Percentiles rank a stretch among this genome's conserved stretches.
Evolutionary conservation across 495 filamentous ascomycete species (phyloP).

Genomic region (Talaromyces stipitatus): DNA sequence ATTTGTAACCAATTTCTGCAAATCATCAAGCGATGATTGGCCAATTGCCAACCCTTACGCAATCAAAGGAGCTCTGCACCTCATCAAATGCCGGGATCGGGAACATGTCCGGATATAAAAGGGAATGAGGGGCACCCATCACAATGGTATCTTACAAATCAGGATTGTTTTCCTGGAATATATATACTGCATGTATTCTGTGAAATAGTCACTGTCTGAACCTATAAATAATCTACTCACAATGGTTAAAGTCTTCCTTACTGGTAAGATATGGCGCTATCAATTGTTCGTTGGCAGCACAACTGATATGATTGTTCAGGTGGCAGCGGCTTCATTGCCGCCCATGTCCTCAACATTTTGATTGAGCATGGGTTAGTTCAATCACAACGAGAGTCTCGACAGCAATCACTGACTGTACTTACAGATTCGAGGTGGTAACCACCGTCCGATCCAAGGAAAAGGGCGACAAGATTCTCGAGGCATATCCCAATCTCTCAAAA

Average conservation of each 20-base stretch:
- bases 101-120: background rate
- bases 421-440: slow-evolving; percentile 65
- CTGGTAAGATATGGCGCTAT: slow-evolving; percentile 22
- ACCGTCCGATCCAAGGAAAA: slow-evolving; percentile 79
- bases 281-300: background rate
- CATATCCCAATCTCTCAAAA: slow-evolving; percentile 50
- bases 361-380: slow-evolving; percentile 46
- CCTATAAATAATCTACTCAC: slow-evolving; percentile 5
- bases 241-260: slow-evolving; percentile 38
- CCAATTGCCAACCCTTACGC: background rate
- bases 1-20: background rate
- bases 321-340: slow-evolving; percentile 67
- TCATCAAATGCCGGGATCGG: background rate
- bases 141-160: background rate
- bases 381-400: background rate
- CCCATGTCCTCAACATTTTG: slow-evolving; percentile 72
- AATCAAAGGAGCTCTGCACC: background rate
- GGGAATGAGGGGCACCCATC: background rate
- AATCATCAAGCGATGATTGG: background rate
- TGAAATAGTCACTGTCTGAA: background rate
- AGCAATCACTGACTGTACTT: background rate
- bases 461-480: slow-evolving; percentile 62
- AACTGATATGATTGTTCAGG: slow-evolving; percentile 21
- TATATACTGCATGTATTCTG: background rate
- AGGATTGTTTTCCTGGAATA: background rate